Evolutionary conservation across 2,329 filamentous ascomycete species (phyloP), one percentile per base, ranked within the genome.

Genomic region (Epicoccum nigrum): DNA sequence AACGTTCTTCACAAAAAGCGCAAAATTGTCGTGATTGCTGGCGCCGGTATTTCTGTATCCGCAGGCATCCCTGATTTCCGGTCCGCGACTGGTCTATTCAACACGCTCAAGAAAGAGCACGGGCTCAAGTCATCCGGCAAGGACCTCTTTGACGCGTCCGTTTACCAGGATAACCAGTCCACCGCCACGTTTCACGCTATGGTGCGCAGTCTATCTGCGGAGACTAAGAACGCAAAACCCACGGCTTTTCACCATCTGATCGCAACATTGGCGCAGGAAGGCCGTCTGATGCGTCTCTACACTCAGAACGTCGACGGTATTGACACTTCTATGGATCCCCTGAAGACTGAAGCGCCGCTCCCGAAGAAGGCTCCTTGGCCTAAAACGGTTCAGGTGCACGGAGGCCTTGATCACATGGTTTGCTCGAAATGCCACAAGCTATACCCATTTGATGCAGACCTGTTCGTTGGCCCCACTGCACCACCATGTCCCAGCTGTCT

Each of bases 31-130:
- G 90, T 97, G 43, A 89, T 99, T 71, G 94, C 93, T 38, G 94
- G 94, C 51, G 94, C 94, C 58, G 94, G 94, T 56, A 99, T 99
- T 65, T 97, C 94, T 31, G 94, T 97, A 43, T 93, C 93, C 45
- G 93, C 94, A 62, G 94, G 94, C 57, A 95, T 99, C 65, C 94
- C 94, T 64, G 94, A 99, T 73, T 99, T 99, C 68, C 90, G 94
- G 60, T 99, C 94, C 4, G 87, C 90, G 9, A 88, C 86, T 52
- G 94, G 94, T 42, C 83, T 99, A 3, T 99, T 99, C 76, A 89
- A 86, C 52, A 89, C 88, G 15, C 81, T 96, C 20, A 88, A 90
- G 59, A 88, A 85, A 55, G 88, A 96, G 69, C 90, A 97, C 75
- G 95, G 94, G 62, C 81, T 97, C 56, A 96, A 96, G 71, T 85